Evolutionary conservation across 495 filamentous ascomycete species (phyloP).

Genomic region (Penicillium argentinense): DNA sequence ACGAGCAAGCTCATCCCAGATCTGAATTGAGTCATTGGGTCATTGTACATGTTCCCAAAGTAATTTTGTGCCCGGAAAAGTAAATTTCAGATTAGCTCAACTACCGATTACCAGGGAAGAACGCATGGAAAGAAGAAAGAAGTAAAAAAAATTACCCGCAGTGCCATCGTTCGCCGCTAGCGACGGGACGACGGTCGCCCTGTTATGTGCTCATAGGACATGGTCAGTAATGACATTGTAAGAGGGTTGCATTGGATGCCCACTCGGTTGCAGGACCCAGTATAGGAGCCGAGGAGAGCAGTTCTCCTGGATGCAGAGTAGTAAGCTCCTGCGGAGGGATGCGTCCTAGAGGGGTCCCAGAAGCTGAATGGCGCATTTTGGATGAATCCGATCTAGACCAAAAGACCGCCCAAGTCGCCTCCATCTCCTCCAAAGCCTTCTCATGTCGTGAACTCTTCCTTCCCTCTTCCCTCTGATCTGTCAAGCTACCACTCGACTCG

Average conservation of each 20-base stretch:
- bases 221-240: constrained; percentile 18
- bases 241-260: constrained; percentile 22
- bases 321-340: constrained; percentile 30
- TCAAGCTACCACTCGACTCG: constrained; percentile 12
- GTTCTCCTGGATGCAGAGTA: constrained; percentile 25
- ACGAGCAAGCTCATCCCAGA: background rate
- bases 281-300: constrained; percentile 18
- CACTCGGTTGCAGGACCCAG: constrained; percentile 27
- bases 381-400: constrained; percentile 26
- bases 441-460: constrained; percentile 14
- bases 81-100: constrained; percentile 1
- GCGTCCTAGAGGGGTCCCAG: constrained; percentile 1
- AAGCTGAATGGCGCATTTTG: constrained; percentile 5
- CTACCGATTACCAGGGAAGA: constrained; percentile 1
- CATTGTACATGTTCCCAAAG: background rate
- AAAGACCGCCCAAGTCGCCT: constrained; percentile 7
- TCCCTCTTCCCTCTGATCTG: constrained; percentile 4
- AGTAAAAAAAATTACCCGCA: constrained; percentile 1
- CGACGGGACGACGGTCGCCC: background rate
- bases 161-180: constrained; percentile 1
- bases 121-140: constrained; percentile 1
- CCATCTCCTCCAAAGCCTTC: background rate
- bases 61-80: background rate
- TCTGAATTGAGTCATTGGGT: background rate
- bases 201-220: constrained; percentile 7